phyloP scores from a whole-genome alignment of 371 early-diverging fungal species.

The Mucor lusitanicus region DNA sequence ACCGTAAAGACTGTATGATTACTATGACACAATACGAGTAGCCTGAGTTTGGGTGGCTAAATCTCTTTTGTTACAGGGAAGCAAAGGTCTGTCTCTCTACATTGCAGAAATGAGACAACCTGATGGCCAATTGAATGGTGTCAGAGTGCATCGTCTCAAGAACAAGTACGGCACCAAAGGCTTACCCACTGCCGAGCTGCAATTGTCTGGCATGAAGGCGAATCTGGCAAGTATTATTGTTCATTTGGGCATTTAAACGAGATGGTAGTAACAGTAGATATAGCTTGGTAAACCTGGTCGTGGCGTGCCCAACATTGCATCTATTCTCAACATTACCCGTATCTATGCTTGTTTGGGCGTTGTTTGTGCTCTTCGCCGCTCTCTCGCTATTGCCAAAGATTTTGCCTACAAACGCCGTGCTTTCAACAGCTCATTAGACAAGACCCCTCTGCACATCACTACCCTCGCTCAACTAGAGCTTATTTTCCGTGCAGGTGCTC shows the following conservation, averaged over 20 bases:
- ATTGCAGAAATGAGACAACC: constrained; percentile 57
- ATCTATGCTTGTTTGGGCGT: constrained; percentile 61
- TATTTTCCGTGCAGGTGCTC: constrained; percentile 50
- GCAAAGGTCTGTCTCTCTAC: constrained; percentile 64
- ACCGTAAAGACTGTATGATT: constrained; percentile 24
- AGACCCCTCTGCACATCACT: constrained; percentile 60
- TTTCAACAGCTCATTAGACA: constrained; percentile 12
- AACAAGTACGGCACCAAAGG: constrained; percentile 71
- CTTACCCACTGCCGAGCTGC: constrained; percentile 75
- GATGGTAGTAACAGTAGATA: neutral
- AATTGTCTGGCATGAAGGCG: constrained; percentile 60
- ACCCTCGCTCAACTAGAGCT: constrained; percentile 60
- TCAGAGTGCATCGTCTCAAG: constrained; percentile 65
- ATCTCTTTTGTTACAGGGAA: constrained; percentile 26
- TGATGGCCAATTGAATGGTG: constrained; percentile 60
- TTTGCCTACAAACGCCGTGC: constrained; percentile 61
- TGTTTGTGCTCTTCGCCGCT: constrained; percentile 46
- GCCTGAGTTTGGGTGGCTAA: too few species aligned
- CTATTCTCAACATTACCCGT: constrained; percentile 70
- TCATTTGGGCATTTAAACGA: neutral
- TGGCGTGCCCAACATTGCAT: constrained; percentile 64
- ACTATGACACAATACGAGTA: neutral
- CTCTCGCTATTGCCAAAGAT: constrained; percentile 57
- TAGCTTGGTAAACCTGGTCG: constrained; percentile 50
- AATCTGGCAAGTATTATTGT: constrained; percentile 43